phyloP scores from a whole-genome alignment of 768 basidiomycete genomes.

The Kwoniella newhampshirensis region DNA sequence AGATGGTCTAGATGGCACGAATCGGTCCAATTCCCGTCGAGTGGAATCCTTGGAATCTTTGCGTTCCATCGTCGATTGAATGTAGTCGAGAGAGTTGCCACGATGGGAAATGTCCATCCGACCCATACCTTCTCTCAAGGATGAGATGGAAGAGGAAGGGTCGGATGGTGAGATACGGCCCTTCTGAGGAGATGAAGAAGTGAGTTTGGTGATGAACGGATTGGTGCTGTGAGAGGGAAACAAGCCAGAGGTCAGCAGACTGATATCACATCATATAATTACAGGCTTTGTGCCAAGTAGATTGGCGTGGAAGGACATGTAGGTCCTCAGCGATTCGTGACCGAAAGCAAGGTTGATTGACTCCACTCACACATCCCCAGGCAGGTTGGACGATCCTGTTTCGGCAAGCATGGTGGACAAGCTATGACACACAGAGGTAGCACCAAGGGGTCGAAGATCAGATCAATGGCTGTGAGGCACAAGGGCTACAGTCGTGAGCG shows the following conservation, averaged over 20 bases:
- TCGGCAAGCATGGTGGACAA: slow-evolving; percentile 15
- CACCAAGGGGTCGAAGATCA: not conserved
- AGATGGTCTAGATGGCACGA: slow-evolving; percentile 43
- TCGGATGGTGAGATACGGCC: slow-evolving; percentile 15
- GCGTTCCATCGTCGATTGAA: slow-evolving; percentile 7
- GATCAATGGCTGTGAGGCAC: not conserved
- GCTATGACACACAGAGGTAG: too few species aligned
- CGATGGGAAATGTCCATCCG: slow-evolving; percentile 38
- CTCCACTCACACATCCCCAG: slow-evolving; percentile 29
- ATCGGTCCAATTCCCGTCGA: slow-evolving; percentile 37
- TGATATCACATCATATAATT: too few species aligned
- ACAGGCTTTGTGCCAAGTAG: too few species aligned
- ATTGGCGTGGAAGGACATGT: too few species aligned
- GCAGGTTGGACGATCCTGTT: slow-evolving; percentile 17
- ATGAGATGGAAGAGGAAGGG: slow-evolving; percentile 28
- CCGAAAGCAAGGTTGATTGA: not conserved
- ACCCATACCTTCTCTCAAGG: slow-evolving; percentile 42
- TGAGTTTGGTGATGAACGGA: slow-evolving; percentile 35
- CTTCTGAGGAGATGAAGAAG: slow-evolving; percentile 28
- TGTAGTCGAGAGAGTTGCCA: slow-evolving; percentile 15
- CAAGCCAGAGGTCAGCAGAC: not conserved
- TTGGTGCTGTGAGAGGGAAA: slow-evolving; percentile 35
- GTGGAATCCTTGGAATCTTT: slow-evolving; percentile 5
- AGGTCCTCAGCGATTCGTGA: too few species aligned
- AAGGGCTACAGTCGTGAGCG: too few species aligned